Evolutionary conservation across 75 land plant genomes (phyloP).

Genomic region (Pseudotsuga menziesii): DNA sequence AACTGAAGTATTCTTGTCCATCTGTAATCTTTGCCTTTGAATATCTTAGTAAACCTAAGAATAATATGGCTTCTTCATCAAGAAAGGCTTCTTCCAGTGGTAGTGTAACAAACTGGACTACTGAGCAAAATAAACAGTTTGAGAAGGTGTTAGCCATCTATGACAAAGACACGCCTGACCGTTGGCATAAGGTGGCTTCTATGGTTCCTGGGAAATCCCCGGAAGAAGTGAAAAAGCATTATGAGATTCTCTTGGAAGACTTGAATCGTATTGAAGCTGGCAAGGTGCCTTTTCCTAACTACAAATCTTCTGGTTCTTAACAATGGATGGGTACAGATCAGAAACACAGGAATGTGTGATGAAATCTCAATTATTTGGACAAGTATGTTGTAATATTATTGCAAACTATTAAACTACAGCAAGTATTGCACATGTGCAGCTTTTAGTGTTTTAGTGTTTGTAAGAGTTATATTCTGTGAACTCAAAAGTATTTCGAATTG

Average conservation of each 20-base stretch:
- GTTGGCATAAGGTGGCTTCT: slow-evolving; percentile 59
- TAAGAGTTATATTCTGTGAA: too few relatives aligned
- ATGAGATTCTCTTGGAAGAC: slow-evolving; percentile 45
- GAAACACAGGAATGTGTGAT: background rate
- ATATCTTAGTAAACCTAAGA: too few relatives aligned
- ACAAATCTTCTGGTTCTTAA: slow-evolving; percentile 7
- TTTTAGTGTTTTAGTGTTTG: too few relatives aligned
- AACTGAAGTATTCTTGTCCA: too few relatives aligned
- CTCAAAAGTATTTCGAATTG: too few relatives aligned
- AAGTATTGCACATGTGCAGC: too few relatives aligned
- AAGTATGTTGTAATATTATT: background rate
- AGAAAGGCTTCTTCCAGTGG: too few relatives aligned
- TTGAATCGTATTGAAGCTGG: slow-evolving; percentile 47
- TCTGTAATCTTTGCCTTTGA: too few relatives aligned
- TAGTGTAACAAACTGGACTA: slow-evolving; percentile 26
- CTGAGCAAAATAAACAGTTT: slow-evolving; percentile 45
- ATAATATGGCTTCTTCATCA: too few relatives aligned
- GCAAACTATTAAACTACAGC: too few relatives aligned
- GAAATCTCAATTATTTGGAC: background rate
- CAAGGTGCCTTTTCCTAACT: slow-evolving; percentile 34
- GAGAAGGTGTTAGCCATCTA: slow-evolving; percentile 45
- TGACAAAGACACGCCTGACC: slow-evolving; percentile 42
- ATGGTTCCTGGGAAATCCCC: slow-evolving; percentile 46
- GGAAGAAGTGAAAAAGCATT: slow-evolving; percentile 54
- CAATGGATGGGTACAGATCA: background rate